These are phyloP conservation scores for Berberis vulgaris DNA, from an alignment of 164 flowering plant species.

Conservation along the genomic window DNA sequence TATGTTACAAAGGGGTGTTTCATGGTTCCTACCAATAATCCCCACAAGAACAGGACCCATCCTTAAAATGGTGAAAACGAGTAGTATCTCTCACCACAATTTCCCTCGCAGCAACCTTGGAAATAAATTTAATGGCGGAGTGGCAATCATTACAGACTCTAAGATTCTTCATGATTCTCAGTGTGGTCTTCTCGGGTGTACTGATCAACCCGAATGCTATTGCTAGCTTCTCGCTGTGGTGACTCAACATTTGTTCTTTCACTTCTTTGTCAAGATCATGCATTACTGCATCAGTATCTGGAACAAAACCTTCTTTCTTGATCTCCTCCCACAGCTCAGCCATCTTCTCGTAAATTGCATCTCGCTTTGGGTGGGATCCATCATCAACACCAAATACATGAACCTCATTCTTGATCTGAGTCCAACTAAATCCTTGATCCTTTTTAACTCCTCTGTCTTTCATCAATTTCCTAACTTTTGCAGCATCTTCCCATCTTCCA, in stretches of 20 bases:
- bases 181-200: slow-evolving; percentile 61
- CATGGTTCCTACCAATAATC: slow-evolving; percentile 57
- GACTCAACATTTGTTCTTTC: slow-evolving; percentile 63
- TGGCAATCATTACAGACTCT: slow-evolving; percentile 91
- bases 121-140: slow-evolving; percentile 68
- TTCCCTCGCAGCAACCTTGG: slow-evolving; percentile 64
- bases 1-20: neutral
- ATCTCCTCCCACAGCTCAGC: slow-evolving; percentile 64
- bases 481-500: slow-evolving; percentile 71
- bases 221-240: slow-evolving; percentile 91
- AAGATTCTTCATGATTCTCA: slow-evolving; percentile 87
- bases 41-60: slow-evolving; percentile 67
- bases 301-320: slow-evolving; percentile 68
- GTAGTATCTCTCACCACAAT: slow-evolving; percentile 78
- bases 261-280: slow-evolving; percentile 80
- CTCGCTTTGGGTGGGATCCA: slow-evolving; percentile 53
- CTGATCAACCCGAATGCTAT: slow-evolving; percentile 72
- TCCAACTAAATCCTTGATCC: slow-evolving; percentile 79
- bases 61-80: slow-evolving; percentile 84
- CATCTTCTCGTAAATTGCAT: slow-evolving; percentile 44
- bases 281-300: slow-evolving; percentile 61
- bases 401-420: slow-evolving; percentile 43
- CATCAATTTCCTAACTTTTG: slow-evolving; percentile 58
- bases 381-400: slow-evolving; percentile 84
- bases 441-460: slow-evolving; percentile 68